Conservation (phyloP, 176 grass and related monocot species). For the Typha latifolia region DNA sequence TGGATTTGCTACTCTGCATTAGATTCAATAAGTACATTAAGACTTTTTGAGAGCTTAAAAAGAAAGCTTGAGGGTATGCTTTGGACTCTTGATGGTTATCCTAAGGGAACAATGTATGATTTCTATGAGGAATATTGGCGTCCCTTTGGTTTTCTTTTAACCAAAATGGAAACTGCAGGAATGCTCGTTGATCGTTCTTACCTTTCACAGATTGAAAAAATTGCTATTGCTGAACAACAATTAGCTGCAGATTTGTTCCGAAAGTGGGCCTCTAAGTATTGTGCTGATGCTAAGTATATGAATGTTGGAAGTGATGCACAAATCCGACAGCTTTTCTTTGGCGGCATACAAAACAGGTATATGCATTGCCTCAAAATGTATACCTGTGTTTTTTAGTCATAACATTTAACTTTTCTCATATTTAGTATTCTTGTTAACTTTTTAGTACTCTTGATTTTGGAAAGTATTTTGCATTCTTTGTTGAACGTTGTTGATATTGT, state of each 20-base stretch:
- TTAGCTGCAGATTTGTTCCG: conserved; percentile 65
- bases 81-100: conserved; percentile 54
- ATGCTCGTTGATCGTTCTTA: conserved; percentile 69
- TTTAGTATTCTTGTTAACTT: not conserved
- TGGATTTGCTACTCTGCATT: conserved; percentile 89
- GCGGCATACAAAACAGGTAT: conserved; percentile 69
- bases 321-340: conserved; percentile 84
- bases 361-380: not conserved
- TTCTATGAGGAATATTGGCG: conserved; percentile 90
- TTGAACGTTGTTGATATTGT: not conserved
- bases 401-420: not conserved
- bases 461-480: not conserved
- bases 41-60: conserved; percentile 79
- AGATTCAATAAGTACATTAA: conserved; percentile 77
- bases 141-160: conserved; percentile 74
- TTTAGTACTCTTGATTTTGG: not conserved
- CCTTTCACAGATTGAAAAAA: conserved; percentile 69
- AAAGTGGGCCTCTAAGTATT: conserved; percentile 84
- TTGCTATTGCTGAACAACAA: conserved; percentile 62
- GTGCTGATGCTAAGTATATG: conserved; percentile 91
- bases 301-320: conserved; percentile 90
- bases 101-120: conserved; percentile 71
- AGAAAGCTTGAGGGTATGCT: conserved; percentile 44
- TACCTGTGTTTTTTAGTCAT: not conserved
- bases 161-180: conserved; percentile 88